Percentiles rank a stretch among this genome's conserved stretches.
Evolutionary conservation across 495 filamentous ascomycete genomes (phyloP).

Genomic region (Cetradonia linearis): DNA sequence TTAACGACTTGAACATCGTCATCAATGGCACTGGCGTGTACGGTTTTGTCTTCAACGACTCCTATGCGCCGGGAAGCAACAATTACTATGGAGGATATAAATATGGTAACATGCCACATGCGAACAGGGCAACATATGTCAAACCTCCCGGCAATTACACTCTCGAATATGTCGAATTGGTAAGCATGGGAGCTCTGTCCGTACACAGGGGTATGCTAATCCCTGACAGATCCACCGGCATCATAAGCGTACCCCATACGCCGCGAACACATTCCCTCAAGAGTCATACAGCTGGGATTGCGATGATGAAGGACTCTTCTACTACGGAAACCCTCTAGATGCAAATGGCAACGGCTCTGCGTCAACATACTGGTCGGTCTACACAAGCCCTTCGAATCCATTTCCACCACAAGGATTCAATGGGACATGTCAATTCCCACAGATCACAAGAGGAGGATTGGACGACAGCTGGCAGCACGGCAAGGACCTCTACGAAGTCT

Average conservation of each 20-base stretch:
- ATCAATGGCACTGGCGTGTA: conserved; percentile 45
- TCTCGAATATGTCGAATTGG: conserved; percentile 52
- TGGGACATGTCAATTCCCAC: conserved; percentile 60
- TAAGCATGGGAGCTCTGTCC: background rate
- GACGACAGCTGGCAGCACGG: conserved; percentile 60
- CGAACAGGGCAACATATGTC: conserved; percentile 47
- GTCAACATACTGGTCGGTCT: conserved; percentile 47
- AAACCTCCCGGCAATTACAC: conserved; percentile 38
- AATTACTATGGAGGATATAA: conserved; percentile 38
- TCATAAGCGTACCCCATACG: conserved; percentile 64
- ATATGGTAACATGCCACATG: conserved; percentile 72
- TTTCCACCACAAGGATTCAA: conserved; percentile 47
- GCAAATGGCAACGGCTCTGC: conserved; percentile 32
- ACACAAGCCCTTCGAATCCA: conserved; percentile 46
- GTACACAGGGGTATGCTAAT: background rate
- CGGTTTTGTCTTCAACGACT: conserved; percentile 55
- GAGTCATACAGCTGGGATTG: conserved; percentile 59
- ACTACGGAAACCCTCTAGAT: conserved; percentile 41
- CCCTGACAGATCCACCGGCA: conserved; percentile 50
- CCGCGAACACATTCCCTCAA: conserved; percentile 53
- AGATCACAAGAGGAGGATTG: conserved; percentile 54
- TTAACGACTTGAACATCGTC: conserved; percentile 47
- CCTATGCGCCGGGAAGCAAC: conserved; percentile 33
- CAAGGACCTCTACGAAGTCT: conserved; percentile 51
- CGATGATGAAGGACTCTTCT: conserved; percentile 49